These are phyloP conservation scores for Lolium rigidum DNA, from an alignment of 176 grass and related monocot species.

Conservation along the genomic window DNA sequence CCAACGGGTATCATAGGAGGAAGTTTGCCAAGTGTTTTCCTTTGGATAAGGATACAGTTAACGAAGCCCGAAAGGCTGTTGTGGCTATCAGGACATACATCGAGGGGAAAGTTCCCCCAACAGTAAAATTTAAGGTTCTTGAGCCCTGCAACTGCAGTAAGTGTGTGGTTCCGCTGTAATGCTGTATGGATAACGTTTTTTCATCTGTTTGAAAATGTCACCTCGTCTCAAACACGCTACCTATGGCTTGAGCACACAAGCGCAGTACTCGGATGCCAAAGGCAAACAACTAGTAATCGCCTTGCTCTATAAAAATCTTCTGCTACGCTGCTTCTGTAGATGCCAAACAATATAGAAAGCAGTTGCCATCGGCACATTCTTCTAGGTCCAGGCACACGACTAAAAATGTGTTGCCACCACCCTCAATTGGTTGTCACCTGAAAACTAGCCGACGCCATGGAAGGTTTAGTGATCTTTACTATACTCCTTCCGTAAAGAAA, in stretches of 20 bases:
- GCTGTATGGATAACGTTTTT: too few relatives aligned
- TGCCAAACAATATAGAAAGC: too few relatives aligned
- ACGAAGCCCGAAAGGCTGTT: neutral
- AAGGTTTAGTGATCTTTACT: neutral
- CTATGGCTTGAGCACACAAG: too few relatives aligned
- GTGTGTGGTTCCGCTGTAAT: neutral
- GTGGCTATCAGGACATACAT: slow-evolving; percentile 1
- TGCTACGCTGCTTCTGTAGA: too few relatives aligned
- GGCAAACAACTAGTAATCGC: too few relatives aligned
- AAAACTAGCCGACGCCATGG: neutral
- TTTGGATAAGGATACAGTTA: slow-evolving; percentile 1
- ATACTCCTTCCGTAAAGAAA: neutral
- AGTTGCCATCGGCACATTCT: too few relatives aligned
- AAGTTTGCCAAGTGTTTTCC: neutral
- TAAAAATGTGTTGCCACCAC: neutral
- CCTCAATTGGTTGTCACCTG: neutral
- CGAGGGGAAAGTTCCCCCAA: slow-evolving; percentile 25
- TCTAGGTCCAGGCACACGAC: too few relatives aligned
- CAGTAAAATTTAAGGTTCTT: slow-evolving; percentile 27
- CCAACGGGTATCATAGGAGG: neutral
- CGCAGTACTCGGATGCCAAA: too few relatives aligned
- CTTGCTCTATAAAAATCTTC: too few relatives aligned
- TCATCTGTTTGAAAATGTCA: too few relatives aligned
- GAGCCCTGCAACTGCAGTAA: slow-evolving; percentile 17
- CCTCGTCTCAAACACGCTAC: too few relatives aligned